These are phyloP conservation scores for Scutellaria galericulata DNA, from an alignment of 257 asterid species.

Conservation along the genomic window DNA sequence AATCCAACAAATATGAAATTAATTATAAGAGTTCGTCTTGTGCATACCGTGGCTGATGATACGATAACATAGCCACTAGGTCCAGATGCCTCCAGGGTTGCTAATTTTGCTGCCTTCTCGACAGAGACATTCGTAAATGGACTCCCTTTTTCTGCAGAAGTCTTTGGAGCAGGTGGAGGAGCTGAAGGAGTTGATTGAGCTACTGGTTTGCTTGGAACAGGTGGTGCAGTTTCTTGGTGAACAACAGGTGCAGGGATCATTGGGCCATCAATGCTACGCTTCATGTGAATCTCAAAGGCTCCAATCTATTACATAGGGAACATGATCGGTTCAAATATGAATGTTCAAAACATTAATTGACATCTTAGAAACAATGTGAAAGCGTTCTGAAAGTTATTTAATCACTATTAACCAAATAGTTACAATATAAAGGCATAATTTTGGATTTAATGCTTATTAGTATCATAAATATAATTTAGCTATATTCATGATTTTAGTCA, in stretches of 20 bases:
- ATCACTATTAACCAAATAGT: background rate
- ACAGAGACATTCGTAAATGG: conserved; percentile 55
- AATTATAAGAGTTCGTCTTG: conserved; percentile 17
- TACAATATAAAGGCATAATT: background rate
- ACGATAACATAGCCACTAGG: conserved; percentile 54
- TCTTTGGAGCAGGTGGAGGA: conserved; percentile 50
- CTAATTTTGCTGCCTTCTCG: conserved; percentile 61
- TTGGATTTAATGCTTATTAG: no score
- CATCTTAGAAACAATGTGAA: background rate
- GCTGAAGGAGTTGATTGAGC: conserved; percentile 46
- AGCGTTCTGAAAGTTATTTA: background rate
- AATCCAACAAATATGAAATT: background rate
- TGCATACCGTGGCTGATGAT: conserved; percentile 59
- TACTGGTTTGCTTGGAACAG: conserved; percentile 51
- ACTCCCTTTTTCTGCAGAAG: conserved; percentile 56
- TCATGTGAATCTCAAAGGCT: conserved; percentile 64
- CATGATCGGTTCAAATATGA: conserved; percentile 21
- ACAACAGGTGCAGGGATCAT: conserved; percentile 46
- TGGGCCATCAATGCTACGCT: conserved; percentile 53
- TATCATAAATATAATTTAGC: no score
- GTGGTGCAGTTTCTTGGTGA: conserved; percentile 46
- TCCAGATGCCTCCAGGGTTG: conserved; percentile 63
- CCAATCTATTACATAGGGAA: conserved; percentile 52
- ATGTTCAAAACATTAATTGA: background rate
- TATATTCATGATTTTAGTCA: no score